Evolutionary conservation across 768 basidiomycete species (phyloP).

Genomic region (Cystobasidiopsis lactophilus): DNA sequence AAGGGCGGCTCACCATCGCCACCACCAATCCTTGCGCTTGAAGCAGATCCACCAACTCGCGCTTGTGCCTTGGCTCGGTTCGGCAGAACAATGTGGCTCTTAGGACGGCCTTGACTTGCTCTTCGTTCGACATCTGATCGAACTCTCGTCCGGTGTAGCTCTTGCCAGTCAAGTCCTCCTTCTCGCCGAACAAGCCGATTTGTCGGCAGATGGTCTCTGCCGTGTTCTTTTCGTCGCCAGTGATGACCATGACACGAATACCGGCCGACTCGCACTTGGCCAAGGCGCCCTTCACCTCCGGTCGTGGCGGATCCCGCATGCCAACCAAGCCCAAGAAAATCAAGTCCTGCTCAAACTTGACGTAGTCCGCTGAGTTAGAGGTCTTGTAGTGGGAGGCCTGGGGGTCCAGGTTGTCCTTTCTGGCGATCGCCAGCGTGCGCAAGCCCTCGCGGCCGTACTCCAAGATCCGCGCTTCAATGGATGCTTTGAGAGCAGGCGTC

Average conservation of each 20-base stretch:
- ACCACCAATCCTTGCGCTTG: slow-evolving; percentile 81
- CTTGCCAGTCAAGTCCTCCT: slow-evolving; percentile 81
- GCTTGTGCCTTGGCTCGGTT: slow-evolving; percentile 89
- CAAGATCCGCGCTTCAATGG: slow-evolving; percentile 42
- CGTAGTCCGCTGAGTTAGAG: slow-evolving; percentile 55
- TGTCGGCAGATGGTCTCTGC: slow-evolving; percentile 92
- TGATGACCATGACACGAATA: slow-evolving; percentile 89
- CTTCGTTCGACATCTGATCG: slow-evolving; percentile 52
- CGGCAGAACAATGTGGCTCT: slow-evolving; percentile 72
- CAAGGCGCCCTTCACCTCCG: slow-evolving; percentile 68
- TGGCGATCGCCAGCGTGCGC: slow-evolving; percentile 77
- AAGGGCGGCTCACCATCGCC: slow-evolving; percentile 50
- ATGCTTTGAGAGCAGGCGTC: slow-evolving; percentile 36
- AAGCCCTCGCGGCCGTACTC: slow-evolving; percentile 62
- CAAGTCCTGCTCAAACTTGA: slow-evolving; percentile 71
- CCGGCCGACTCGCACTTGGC: slow-evolving; percentile 80
- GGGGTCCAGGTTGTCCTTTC: slow-evolving; percentile 50
- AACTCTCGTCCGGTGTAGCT: slow-evolving; percentile 86
- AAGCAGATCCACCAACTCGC: slow-evolving; percentile 74
- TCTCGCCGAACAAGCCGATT: slow-evolving; percentile 71
- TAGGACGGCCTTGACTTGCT: slow-evolving; percentile 70
- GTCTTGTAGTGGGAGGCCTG: slow-evolving; percentile 63
- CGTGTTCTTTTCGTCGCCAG: slow-evolving; percentile 92
- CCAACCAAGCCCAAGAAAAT: slow-evolving; percentile 89
- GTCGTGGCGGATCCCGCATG: slow-evolving; percentile 94